Evolutionary conservation across 805 yeast species (phyloP).

Genomic region (Kuraishia piskuri): DNA sequence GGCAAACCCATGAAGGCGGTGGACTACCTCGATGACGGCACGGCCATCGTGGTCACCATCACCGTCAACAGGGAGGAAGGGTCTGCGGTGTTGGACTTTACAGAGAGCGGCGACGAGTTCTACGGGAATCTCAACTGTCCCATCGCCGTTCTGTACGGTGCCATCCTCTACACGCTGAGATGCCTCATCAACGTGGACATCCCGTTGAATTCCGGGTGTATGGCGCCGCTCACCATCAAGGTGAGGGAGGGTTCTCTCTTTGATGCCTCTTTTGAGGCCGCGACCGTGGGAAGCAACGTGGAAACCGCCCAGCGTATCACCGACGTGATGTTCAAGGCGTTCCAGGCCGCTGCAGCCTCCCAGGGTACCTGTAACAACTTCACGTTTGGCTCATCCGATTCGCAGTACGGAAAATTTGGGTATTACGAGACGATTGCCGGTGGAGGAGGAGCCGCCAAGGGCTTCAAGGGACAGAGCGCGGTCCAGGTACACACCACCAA

Average conservation of each 20-base stretch:
- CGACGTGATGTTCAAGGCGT: constrained; percentile 81
- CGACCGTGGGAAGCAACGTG: too few species aligned
- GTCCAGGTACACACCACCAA: constrained; percentile 48
- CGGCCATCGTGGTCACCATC: constrained; percentile 48
- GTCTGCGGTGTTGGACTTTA: constrained; percentile 70
- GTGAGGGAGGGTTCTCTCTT: too few species aligned
- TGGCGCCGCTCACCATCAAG: constrained; percentile 72
- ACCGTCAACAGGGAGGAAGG: constrained; percentile 39
- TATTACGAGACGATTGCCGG: constrained; percentile 55
- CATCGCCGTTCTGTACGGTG: constrained; percentile 79
- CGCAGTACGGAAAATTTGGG: constrained; percentile 64
- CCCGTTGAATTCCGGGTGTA: constrained; percentile 91
- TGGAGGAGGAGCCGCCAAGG: constrained; percentile 41
- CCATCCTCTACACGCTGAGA: constrained; percentile 79
- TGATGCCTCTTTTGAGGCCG: too few species aligned
- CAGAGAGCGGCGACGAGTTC: constrained; percentile 80
- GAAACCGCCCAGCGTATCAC: constrained; percentile 92
- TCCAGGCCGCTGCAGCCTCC: constrained; percentile 86
- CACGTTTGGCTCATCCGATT: constrained; percentile 73
- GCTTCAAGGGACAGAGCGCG: constrained; percentile 44
- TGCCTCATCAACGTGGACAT: constrained; percentile 80
- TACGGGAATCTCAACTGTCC: constrained; percentile 93
- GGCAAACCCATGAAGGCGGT: constrained; percentile 33
- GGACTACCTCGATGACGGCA: constrained; percentile 80
- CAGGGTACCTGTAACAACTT: constrained; percentile 95